Conservation (phyloP, 2,329 filamentous ascomycete species). For the Alternaria infectoria region DNA sequence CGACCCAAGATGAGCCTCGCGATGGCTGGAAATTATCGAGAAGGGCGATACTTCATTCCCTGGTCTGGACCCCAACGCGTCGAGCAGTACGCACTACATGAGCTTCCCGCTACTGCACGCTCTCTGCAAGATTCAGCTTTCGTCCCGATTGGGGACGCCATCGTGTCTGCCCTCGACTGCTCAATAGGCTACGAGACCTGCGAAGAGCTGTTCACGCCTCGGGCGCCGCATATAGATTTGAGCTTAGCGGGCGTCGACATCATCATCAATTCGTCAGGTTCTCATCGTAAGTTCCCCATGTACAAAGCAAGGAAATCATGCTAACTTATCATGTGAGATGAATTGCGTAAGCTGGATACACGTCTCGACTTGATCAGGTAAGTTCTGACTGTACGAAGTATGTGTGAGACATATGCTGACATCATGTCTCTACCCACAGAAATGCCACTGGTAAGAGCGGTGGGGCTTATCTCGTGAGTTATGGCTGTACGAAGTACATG, state of each 20-base stretch:
- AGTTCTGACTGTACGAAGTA: too few species aligned
- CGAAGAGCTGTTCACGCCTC: conserved; percentile 11
- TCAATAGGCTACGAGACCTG: conserved; percentile 9
- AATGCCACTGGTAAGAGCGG: too few species aligned
- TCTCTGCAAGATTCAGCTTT: conserved; percentile 61
- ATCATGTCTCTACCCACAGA: too few species aligned
- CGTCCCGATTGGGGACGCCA: conserved; percentile 72
- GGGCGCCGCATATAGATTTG: conserved; percentile 4
- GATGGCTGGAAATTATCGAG: conserved; percentile 67
- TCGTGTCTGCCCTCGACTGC: conserved; percentile 66
- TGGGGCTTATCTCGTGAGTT: too few species aligned
- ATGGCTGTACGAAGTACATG: too few species aligned
- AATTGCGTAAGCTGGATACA: rapidly evolving
- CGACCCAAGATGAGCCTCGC: conserved; percentile 75
- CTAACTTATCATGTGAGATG: not conserved
- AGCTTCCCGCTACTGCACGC: conserved; percentile 55
- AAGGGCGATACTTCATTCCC: conserved; percentile 47
- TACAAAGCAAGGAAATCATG: too few species aligned
- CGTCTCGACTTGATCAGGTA: not conserved
- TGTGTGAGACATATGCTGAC: too few species aligned
- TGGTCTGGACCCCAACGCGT: conserved; percentile 53
- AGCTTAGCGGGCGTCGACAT: not conserved
- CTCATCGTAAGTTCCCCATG: not conserved
- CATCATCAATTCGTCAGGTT: not conserved
- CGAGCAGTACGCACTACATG: conserved; percentile 67